phyloP scores from a whole-genome alignment of 345 rosid species.

The Rhizophora apiculata region DNA sequence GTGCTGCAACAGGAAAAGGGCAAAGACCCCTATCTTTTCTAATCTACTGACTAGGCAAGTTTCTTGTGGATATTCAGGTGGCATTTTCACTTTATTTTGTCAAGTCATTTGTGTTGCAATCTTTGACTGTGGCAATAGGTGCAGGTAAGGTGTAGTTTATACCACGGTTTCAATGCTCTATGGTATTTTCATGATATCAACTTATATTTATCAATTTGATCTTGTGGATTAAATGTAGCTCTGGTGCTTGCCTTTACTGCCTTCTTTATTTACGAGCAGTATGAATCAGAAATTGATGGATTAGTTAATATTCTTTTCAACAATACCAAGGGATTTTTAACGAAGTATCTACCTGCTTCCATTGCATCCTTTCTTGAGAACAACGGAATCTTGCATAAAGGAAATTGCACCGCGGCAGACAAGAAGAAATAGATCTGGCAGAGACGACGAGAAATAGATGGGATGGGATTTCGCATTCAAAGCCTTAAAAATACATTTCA shows the following conservation, averaged over 20 bases:
- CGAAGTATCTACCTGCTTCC: conserved; percentile 32
- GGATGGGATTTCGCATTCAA: conserved; percentile 3
- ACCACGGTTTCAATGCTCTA: neutral
- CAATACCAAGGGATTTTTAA: conserved; percentile 26
- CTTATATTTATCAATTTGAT: conserved; percentile 16
- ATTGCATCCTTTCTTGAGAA: conserved; percentile 19
- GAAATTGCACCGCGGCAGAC: conserved; percentile 3
- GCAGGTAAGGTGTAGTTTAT: conserved; percentile 43
- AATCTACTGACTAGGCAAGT: too few relatives aligned
- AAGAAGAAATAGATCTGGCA: conserved; percentile 2
- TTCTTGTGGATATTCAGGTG: conserved; percentile 36
- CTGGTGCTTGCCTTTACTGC: conserved; percentile 63
- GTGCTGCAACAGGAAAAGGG: too few relatives aligned
- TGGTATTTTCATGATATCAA: neutral
- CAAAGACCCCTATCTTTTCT: too few relatives aligned
- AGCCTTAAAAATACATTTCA: too few relatives aligned
- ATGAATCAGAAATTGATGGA: conserved; percentile 61
- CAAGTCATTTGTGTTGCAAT: conserved; percentile 39
- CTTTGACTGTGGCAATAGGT: conserved; percentile 38
- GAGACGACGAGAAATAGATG: neutral
- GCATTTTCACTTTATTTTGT: conserved; percentile 40
- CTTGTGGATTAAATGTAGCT: conserved; percentile 45
- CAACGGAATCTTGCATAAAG: conserved; percentile 11
- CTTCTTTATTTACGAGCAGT: conserved; percentile 80
- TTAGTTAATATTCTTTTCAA: conserved; percentile 28